These are phyloP conservation scores for Silene vulgaris DNA, from an alignment of 179 eudicot species.

Conservation along the genomic window DNA sequence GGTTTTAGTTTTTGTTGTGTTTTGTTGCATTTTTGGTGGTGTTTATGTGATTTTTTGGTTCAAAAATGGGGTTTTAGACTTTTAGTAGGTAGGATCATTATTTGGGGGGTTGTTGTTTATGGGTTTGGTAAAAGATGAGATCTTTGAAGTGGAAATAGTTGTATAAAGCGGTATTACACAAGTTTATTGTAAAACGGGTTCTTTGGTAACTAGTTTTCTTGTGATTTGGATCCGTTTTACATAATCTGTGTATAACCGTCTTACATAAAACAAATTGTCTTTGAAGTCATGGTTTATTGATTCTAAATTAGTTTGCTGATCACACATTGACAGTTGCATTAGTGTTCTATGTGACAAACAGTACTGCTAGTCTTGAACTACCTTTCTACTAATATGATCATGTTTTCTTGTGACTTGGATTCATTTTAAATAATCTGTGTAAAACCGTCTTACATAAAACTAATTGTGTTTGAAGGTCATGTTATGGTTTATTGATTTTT, in stretches of 20 bases:
- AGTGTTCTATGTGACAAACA: neutral
- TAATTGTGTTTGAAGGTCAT: slow-evolving; percentile 12
- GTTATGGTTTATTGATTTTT: neutral
- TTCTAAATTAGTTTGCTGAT: neutral
- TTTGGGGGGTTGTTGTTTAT: neutral
- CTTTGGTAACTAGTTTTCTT: no score
- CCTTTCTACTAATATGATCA: no score
- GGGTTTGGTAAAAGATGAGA: slow-evolving; percentile 22
- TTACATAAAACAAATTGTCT: neutral
- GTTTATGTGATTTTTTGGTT: neutral
- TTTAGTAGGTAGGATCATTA: neutral
- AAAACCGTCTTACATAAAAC: no score
- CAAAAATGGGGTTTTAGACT: neutral
- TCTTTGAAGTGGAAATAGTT: slow-evolving; percentile 17
- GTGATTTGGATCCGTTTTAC: no score
- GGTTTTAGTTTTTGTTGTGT: neutral
- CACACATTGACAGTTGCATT: neutral
- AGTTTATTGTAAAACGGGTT: no score
- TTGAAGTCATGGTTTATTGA: neutral
- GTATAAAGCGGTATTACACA: no score
- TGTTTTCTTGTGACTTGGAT: no score
- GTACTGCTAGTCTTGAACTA: no score
- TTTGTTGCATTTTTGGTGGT: slow-evolving; percentile 7
- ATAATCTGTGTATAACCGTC: no score
- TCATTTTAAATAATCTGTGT: no score